These are phyloP conservation scores for Hyphodiscus hymeniophilus DNA, from an alignment of 495 filamentous ascomycete species.

Conservation along the genomic window DNA sequence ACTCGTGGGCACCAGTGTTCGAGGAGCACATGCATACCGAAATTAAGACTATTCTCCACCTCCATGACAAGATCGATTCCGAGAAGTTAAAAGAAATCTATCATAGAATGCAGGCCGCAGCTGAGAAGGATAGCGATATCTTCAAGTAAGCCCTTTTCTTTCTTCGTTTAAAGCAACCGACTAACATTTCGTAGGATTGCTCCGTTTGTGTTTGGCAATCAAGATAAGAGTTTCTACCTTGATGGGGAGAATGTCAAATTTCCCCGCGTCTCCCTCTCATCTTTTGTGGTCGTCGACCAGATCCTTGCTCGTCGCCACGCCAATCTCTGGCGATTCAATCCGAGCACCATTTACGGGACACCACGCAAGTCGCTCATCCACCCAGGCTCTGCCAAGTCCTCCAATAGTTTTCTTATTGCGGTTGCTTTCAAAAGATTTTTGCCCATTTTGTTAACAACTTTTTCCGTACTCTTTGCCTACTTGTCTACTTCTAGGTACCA, in stretches of 20 bases:
- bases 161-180: neutral
- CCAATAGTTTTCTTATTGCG: too few relatives aligned
- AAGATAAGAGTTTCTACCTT: constrained; percentile 8
- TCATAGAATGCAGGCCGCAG: neutral
- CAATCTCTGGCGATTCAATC: constrained; percentile 9
- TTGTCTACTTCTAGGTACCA: too few relatives aligned
- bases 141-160: constrained; percentile 11
- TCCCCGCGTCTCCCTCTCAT: neutral
- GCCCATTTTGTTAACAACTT: too few relatives aligned
- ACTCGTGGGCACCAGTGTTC: constrained; percentile 26
- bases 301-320: constrained; percentile 3
- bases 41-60: constrained; percentile 21
- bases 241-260: constrained; percentile 4
- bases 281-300: neutral
- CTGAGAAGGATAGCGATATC: constrained; percentile 13
- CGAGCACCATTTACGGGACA: constrained; percentile 4
- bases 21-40: constrained; percentile 30
- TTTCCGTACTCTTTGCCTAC: too few relatives aligned
- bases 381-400: too few relatives aligned
- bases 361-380: neutral
- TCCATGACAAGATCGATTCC: constrained; percentile 8
- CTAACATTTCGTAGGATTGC: constrained; percentile 1
- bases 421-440: too few relatives aligned
- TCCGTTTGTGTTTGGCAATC: constrained; percentile 12
- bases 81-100: constrained; percentile 1